Conservation (phyloP, 2,329 filamentous ascomycete species). For the Neofusicoccum ribis region DNA sequence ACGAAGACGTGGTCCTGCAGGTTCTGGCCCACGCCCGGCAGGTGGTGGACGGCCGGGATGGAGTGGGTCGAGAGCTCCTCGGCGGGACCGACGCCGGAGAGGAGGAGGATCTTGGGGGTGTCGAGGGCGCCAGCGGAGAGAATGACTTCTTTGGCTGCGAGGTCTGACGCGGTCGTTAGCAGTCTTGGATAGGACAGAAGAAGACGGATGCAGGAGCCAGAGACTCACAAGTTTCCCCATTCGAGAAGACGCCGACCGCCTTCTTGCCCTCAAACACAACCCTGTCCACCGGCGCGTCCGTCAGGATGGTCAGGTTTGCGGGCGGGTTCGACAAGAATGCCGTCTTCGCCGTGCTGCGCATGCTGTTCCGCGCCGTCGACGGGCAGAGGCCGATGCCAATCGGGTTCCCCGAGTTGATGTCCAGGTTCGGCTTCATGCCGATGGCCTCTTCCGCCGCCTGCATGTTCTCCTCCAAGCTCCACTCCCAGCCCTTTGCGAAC, state of each 20-base stretch:
- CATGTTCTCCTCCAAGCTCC: constrained; percentile 52
- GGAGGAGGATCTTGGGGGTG: constrained; percentile 44
- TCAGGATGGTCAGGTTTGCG: constrained; percentile 56
- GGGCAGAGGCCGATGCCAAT: constrained; percentile 56
- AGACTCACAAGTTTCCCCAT: constrained; percentile 24
- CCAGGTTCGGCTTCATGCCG: constrained; percentile 53
- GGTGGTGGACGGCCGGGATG: constrained; percentile 43
- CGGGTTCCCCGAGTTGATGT: constrained; percentile 60
- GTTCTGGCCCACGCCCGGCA: constrained; percentile 47
- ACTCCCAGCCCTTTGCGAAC: constrained; percentile 53
- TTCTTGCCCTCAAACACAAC: constrained; percentile 31
- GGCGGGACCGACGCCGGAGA: constrained; percentile 51
- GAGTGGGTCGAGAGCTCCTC: constrained; percentile 43
- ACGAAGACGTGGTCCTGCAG: constrained; percentile 44
- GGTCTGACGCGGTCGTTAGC: not conserved
- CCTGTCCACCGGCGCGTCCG: constrained; percentile 46
- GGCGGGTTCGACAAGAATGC: constrained; percentile 50
- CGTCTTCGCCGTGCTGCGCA: constrained; percentile 51
- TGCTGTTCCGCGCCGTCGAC: constrained; percentile 51
- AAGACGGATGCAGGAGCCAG: not conserved
- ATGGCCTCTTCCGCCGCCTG: constrained; percentile 39
- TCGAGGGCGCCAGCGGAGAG: constrained; percentile 36
- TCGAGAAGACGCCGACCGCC: constrained; percentile 31
- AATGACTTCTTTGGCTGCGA: constrained; percentile 34
- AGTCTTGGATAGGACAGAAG: not conserved